These are phyloP conservation scores for Litchi chinensis DNA, from an alignment of 345 rosid species.

Conservation along the genomic window DNA sequence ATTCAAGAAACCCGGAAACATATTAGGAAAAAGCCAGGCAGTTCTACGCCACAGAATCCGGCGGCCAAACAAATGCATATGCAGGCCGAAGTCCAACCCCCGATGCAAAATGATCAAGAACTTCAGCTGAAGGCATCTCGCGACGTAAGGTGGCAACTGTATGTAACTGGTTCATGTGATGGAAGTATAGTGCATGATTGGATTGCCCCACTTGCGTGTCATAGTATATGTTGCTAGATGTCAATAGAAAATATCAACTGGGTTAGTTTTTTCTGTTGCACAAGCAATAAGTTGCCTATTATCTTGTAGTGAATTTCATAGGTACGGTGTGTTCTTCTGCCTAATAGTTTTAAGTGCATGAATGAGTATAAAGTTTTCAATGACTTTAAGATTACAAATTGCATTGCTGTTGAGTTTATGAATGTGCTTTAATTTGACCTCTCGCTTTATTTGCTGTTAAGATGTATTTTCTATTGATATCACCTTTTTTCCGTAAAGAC, in stretches of 20 bases:
- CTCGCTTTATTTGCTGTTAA: not conserved
- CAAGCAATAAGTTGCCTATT: not conserved
- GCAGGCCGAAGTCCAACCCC: conserved; percentile 38
- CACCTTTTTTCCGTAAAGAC: not conserved
- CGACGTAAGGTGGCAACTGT: conserved; percentile 96
- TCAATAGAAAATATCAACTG: not conserved
- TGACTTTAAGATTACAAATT: not conserved
- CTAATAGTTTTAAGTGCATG: not conserved
- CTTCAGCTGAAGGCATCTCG: conserved; percentile 98
- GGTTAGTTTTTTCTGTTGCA: not conserved
- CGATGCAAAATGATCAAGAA: conserved; percentile 65
- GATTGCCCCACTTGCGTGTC: conserved; percentile 16
- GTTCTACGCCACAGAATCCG: conserved; percentile 41
- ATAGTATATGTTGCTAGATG: not conserved
- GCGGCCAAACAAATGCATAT: conserved; percentile 36
- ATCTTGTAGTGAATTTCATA: not conserved
- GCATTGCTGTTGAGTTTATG: not conserved
- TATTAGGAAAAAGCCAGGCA: conserved; percentile 58
- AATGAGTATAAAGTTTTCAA: not conserved
- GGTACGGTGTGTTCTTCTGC: not conserved
- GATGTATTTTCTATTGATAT: not conserved
- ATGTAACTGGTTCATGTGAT: conserved; percentile 46
- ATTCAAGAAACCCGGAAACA: conserved; percentile 87
- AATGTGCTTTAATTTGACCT: not conserved
- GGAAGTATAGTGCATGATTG: conserved; percentile 29